Percentiles rank a stretch among this genome's conserved stretches.
Evolutionary conservation across 352 stramenopile species (phyloP).

Genomic region (Pythium rishiriense): DNA sequence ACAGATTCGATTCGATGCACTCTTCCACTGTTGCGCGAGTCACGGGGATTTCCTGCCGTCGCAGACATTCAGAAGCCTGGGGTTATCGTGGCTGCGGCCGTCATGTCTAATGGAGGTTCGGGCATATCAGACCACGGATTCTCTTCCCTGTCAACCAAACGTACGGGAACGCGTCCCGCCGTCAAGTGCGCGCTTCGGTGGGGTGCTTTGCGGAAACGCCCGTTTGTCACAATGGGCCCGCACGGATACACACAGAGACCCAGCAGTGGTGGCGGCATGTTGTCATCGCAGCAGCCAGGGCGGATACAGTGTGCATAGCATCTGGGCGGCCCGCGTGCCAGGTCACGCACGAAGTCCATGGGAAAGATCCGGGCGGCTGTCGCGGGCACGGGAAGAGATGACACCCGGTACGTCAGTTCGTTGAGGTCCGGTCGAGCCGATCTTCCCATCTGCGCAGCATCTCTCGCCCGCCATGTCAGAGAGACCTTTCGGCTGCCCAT

Average conservation of each 20-base stretch:
- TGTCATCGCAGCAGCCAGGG: no score
- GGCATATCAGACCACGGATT: background rate
- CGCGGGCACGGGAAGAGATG: background rate
- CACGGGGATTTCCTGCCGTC: no score
- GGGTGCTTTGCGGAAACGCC: background rate
- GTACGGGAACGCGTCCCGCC: background rate
- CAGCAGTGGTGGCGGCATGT: no score
- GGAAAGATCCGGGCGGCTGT: background rate
- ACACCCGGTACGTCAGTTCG: background rate
- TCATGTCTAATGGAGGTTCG: no score
- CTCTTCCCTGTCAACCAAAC: background rate
- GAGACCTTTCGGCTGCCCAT: background rate
- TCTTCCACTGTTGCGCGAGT: no score
- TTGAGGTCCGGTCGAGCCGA: background rate
- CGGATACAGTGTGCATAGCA: no score
- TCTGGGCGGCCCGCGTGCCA: no score
- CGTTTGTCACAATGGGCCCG: background rate
- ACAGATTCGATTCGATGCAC: no score
- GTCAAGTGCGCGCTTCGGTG: background rate
- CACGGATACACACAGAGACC: background rate
- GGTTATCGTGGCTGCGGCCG: no score
- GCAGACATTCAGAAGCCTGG: no score
- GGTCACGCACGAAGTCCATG: no score
- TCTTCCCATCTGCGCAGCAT: background rate
- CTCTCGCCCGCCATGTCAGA: background rate